A percentile compares a stretch with the other conserved stretches of the same genome.
phyloP scores from a whole-genome alignment of 202 grass and related monocot genomes.

The Setaria italica region DNA sequence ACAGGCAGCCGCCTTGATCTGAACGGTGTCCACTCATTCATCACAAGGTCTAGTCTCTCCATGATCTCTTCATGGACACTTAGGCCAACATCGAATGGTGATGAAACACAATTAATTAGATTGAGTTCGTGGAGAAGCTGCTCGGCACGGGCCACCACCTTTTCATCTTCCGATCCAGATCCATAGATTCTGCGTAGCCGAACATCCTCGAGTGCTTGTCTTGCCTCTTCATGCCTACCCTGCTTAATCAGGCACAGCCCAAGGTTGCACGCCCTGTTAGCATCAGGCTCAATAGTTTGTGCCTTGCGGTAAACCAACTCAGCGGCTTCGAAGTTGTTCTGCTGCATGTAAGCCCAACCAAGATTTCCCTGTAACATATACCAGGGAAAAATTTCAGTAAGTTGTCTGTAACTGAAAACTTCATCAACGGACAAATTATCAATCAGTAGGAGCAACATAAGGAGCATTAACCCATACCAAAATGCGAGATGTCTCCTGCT shows the following conservation, averaged over 20 bases:
- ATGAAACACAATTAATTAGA: background rate
- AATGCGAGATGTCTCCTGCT: conserved; percentile 84
- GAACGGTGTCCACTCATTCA: conserved; percentile 80
- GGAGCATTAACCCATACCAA: conserved; percentile 48
- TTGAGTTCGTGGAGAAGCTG: conserved; percentile 68
- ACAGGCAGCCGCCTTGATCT: conserved; percentile 85
- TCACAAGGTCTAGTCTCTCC: conserved; percentile 64
- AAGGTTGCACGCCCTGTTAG: conserved; percentile 90
- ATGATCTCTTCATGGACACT: conserved; percentile 68
- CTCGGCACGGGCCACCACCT: conserved; percentile 58
- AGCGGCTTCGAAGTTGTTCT: conserved; percentile 66
- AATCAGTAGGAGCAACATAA: background rate
- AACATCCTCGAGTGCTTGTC: conserved; percentile 56
- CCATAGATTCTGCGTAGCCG: conserved; percentile 43
- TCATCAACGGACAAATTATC: background rate
- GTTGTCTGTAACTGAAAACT: background rate
- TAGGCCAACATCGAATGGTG: conserved; percentile 35
- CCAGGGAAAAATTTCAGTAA: background rate
- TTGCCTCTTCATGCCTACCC: conserved; percentile 56
- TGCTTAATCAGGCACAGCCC: conserved; percentile 79
- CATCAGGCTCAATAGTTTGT: conserved; percentile 77
- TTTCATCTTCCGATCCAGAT: conserved; percentile 54
- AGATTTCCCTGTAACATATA: conserved; percentile 69
- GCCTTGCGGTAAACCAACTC: conserved; percentile 84
- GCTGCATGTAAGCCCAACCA: conserved; percentile 97